Base-by-base conservation (phyloP, 1,284 basidiomycete genomes). In the Cronartium ribicola region DNA sequence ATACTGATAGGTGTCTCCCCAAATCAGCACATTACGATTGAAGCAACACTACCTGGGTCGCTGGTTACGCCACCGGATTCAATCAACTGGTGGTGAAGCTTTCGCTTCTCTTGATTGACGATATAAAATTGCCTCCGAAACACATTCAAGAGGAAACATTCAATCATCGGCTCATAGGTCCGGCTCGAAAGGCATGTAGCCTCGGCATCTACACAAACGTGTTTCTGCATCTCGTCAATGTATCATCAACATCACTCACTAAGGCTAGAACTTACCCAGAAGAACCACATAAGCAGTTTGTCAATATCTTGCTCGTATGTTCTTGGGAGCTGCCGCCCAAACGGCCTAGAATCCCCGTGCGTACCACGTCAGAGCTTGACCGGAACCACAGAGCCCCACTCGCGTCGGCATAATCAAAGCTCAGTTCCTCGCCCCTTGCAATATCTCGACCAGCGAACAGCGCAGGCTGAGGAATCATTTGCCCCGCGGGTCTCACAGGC, bases 391-490 rank as follows among this genome's bases (percentile, higher is more conserved):
- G 39, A 17, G 10, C 39, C n/a, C 60, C 60, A n/a, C 29, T 37
- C 3, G 60, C 60, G 39, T 62, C 60, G 17, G 29, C 43, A 63
- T 75, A 75, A 43, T 75, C 67, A 59, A 75, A 75, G 22, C 74
- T 67, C 11, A 75, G 61, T 46, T 75, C 57, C 20, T 60, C 60
- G 22, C 74, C 74, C 7, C 29, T 67, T 40, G 39, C 46, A 17
- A 75, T 62, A 59, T 75, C 67, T 29, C 63, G 39, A 36, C 41
- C 17, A 46, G 67, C 46, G 48, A 70, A 75, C 14, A 75, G 13
- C 7, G 67, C 66, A 1, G 74, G 74, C 29, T 61, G 43, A n/a
- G 59, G 40, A 36, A 65, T n/a, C 22, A 39, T 39, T 37, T 60
- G 39, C 36, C 36, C 43, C 14, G 61, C 36, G 13, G 74, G 74